Base-by-base conservation (phyloP, 768 basidiomycete genomes). In the Clitopilus passeckerianus region DNA sequence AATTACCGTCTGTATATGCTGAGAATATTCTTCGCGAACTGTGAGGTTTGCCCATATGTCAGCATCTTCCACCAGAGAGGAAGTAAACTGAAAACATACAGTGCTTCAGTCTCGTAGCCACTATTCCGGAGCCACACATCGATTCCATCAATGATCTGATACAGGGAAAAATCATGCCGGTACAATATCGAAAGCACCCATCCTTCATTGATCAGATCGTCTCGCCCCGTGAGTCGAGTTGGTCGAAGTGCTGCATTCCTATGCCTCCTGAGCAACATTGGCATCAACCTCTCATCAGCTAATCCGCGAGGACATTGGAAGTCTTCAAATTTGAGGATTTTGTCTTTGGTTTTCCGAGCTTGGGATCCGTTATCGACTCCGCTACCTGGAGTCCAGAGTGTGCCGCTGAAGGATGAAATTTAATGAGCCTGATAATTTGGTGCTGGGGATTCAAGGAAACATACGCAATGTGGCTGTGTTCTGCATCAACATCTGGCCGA, bases 1-100 rank as follows among this genome's bases (percentile, higher is more conserved):
- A 72, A 50, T 74, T 73, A 35, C 77, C 79, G 34, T 78, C 70
- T 7, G 62, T 64, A 63, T 83, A 83, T 2, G 79, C 79, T 34
- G 67, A 67, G 64, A 80, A 58, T 24, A 83, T 71, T 53, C 73
- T 73, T 9, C 65, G 63, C 23, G 69, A 63, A 52, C 80, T 80
- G 37, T 2, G 22, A n/a, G n/a, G n/a, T 20, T 16, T 1, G 22
- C 27, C 4, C 3, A 30, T 3, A 30, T 30, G 27, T 30, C 7
- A 30, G 27, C 27, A 30, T 30, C 27, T 30, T 4, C 27, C 3
- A 30, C 7, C 27, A 12, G 35, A 34, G 53, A 18, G 8, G 58
- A 22, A 12, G 8, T 46, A 20, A 16, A 37, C 35, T 20, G 33
- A 4, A 27, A 56, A 10, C 23, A 27, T 15, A 34, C 0, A 15